Base-by-base conservation (phyloP, 768 basidiomycete genomes). In the Rhodotorula toruloides region DNA sequence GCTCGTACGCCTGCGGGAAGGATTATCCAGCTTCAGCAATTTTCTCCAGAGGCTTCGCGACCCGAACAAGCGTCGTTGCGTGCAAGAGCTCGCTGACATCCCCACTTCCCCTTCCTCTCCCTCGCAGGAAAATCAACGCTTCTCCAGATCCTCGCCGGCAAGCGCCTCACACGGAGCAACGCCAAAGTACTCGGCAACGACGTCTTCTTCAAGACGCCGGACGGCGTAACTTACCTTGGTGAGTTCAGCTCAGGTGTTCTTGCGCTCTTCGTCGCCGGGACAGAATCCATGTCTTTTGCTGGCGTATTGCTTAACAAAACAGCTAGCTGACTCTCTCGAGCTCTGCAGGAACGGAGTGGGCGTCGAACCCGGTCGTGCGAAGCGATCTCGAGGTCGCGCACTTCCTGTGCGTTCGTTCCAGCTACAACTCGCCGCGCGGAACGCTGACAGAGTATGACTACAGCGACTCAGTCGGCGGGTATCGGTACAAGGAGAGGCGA, bases 351-450 rank as follows among this genome's bases (percentile, higher is more conserved):
- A 98, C 93, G 3, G 93, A 98, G 79, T 97, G 94, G 91, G 92
- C 92, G 0, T 89, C 89, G 86, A 98, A 99, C 78, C 91, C 93
- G 2, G 94, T 97, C 63, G 93, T 98, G 19, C 84, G 93, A 39
- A 82, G 88, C 14, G 96, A 98, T 77, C 93, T 98, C 67, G 81
- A 86, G 39, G 96, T 99, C 6, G 86, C 89, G n/a, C 81, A 85
- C 54, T 99, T 99, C 78, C 81, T 99, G 73, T 71, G 12, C 48
- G 71, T 42, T 21, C 19, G 44, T 54, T 39, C 19, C 22, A 27
- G 12, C 8, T 6, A 42, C 46, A 46, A n/a, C 54, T 39, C 9
- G 3, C 31, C 16, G n/a, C 47, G 0, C 31, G 5, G 39, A 36
- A 13, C 14, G 7, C 12, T n/a, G 6, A 27, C 39, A 0, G 7